phyloP scores from a whole-genome alignment of 2,329 filamentous ascomycete species.

The Seiridium unicorne region DNA sequence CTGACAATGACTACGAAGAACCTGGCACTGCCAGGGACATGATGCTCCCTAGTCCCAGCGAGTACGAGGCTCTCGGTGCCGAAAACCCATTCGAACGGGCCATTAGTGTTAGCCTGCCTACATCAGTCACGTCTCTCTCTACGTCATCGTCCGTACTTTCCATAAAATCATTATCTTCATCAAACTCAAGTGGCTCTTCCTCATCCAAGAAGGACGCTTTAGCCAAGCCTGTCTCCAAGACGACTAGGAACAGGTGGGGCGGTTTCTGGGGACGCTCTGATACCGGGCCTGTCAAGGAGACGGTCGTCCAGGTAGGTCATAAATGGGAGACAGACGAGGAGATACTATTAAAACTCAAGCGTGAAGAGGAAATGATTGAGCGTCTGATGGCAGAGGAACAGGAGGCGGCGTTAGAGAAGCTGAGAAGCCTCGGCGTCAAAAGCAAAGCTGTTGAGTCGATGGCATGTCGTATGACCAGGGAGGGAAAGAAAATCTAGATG shows the following conservation, averaged over 20 bases:
- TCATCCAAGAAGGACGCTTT: too few relatives aligned
- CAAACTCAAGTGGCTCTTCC: too few relatives aligned
- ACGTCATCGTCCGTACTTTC: background rate
- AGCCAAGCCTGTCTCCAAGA: background rate
- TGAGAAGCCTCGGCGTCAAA: background rate
- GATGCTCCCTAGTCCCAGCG: background rate
- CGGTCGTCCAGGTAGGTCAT: background rate
- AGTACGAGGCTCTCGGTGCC: background rate
- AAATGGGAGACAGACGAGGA: background rate
- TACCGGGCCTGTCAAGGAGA: background rate
- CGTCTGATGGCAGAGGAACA: background rate
- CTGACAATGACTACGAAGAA: background rate
- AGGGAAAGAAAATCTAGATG: background rate
- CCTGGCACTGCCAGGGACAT: background rate
- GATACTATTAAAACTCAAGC: background rate
- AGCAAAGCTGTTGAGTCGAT: background rate
- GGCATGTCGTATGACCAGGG: background rate
- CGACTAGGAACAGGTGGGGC: background rate
- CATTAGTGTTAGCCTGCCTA: background rate
- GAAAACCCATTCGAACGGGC: background rate
- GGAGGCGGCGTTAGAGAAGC: background rate
- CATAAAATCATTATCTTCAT: too few relatives aligned
- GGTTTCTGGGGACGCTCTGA: background rate
- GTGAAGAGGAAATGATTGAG: background rate
- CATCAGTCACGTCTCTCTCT: background rate